A percentile compares a stretch with the other conserved stretches of the same genome.
phyloP scores from a whole-genome alignment of 306 rosid species.

The Pterocarpus santalinus region DNA sequence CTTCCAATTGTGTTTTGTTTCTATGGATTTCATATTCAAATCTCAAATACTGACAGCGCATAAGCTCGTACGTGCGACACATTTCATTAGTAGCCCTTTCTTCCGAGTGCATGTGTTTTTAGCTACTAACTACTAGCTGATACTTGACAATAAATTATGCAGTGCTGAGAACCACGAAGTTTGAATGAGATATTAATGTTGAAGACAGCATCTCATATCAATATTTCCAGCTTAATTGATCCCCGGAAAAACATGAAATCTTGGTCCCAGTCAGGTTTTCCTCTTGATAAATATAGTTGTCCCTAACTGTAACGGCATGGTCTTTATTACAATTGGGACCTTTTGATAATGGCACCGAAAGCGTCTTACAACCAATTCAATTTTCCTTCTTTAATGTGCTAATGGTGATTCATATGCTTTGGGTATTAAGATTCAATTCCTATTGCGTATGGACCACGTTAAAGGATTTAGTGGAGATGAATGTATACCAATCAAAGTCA shows the following conservation, averaged over 20 bases:
- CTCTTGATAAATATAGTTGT: too few species aligned
- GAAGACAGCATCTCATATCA: not conserved
- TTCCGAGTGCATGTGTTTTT: not conserved
- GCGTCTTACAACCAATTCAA: conserved; percentile 5
- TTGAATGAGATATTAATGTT: not conserved
- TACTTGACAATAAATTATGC: conserved; percentile 16
- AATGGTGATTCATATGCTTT: not conserved
- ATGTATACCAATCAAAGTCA: not conserved
- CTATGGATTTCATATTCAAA: not conserved
- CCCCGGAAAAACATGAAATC: not conserved
- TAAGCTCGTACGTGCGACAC: not conserved
- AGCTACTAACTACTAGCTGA: conserved; percentile 16
- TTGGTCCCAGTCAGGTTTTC: not conserved
- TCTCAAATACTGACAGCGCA: not conserved
- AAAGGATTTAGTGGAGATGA: not conserved
- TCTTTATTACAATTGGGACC: conserved; percentile 8
- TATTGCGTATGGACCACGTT: not conserved
- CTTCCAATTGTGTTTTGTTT: not conserved
- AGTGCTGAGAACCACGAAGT: conserved; percentile 23
- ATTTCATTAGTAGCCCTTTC: not conserved
- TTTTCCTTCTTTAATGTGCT: conserved; percentile 3
- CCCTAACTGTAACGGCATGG: not conserved
- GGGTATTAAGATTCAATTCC: not conserved
- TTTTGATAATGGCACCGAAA: conserved; percentile 23
- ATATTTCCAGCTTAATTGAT: not conserved